These are phyloP conservation scores for Trichocladium antarcticum DNA, from an alignment of 495 filamentous ascomycete species.

Conservation along the genomic window DNA sequence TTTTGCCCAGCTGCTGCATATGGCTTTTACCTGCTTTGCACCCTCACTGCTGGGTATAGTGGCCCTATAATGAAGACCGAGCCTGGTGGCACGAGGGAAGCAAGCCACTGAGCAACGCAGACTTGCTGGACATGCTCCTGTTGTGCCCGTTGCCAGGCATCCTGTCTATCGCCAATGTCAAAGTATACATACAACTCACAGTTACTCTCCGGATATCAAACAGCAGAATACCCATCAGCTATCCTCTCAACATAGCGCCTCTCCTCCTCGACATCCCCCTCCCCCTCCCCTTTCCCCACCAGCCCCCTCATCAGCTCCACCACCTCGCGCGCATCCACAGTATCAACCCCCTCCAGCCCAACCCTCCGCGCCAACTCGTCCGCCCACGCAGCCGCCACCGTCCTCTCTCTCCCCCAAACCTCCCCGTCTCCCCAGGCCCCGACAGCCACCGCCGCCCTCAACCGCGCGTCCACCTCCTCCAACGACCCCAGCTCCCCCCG, in stretches of 20 bases:
- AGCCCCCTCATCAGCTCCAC: slow-evolving; percentile 14
- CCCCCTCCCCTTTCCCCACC: background rate
- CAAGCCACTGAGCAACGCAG: too few relatives aligned
- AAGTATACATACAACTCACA: too few relatives aligned
- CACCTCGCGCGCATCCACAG: slow-evolving; percentile 10
- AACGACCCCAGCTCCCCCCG: slow-evolving; percentile 15
- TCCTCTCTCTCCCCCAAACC: slow-evolving; percentile 4
- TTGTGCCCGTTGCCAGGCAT: too few relatives aligned
- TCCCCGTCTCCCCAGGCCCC: too few relatives aligned
- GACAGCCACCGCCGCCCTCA: background rate
- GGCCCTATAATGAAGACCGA: too few relatives aligned
- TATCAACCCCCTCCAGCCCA: slow-evolving; percentile 16
- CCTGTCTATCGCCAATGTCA: too few relatives aligned
- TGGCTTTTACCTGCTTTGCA: too few relatives aligned
- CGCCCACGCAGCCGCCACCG: slow-evolving; percentile 15
- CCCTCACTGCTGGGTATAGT: too few relatives aligned
- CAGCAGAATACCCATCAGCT: background rate
- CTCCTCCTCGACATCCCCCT: slow-evolving; percentile 9
- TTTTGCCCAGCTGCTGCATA: too few relatives aligned
- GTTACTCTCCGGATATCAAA: too few relatives aligned
- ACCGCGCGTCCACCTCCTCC: background rate
- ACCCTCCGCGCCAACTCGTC: slow-evolving; percentile 18
- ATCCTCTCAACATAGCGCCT: slow-evolving; percentile 9
- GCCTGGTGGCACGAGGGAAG: too few relatives aligned
- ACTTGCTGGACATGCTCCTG: too few relatives aligned